phyloP scores from a whole-genome alignment of 2,329 filamentous ascomycete genomes.

The Xylaria polymorpha region DNA sequence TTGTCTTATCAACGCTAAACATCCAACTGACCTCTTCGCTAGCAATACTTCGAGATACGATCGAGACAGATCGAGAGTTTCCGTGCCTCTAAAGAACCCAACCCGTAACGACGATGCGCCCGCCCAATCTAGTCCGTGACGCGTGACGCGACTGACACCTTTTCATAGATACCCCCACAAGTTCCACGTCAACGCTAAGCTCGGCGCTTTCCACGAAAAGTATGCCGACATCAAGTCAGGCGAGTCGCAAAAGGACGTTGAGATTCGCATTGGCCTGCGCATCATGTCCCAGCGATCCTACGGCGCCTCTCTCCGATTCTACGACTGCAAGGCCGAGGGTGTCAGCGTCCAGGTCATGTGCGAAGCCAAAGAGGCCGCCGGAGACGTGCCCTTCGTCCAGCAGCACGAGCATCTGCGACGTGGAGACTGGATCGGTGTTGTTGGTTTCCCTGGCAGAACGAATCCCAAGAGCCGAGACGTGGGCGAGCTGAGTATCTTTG shows the following conservation, averaged over 20 bases:
- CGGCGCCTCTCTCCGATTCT: slow-evolving; percentile 89
- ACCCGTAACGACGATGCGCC: slow-evolving; percentile 57
- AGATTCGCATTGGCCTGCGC: slow-evolving; percentile 82
- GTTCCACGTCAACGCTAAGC: slow-evolving; percentile 87
- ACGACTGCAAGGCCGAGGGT: slow-evolving; percentile 73
- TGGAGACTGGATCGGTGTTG: slow-evolving; percentile 91
- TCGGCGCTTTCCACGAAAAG: slow-evolving; percentile 81
- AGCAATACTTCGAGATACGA: slow-evolving; percentile 92
- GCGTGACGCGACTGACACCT: slow-evolving; percentile 10
- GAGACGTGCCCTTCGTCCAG: slow-evolving; percentile 75
- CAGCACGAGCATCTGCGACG: slow-evolving; percentile 91
- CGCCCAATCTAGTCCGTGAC: not conserved
- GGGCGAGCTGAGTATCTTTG: slow-evolving; percentile 94
- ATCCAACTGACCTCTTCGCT: not conserved
- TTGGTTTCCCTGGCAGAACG: slow-evolving; percentile 86
- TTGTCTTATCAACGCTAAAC: not conserved
- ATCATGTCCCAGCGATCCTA: slow-evolving; percentile 89
- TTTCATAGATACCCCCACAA: slow-evolving; percentile 81
- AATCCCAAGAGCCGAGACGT: slow-evolving; percentile 90
- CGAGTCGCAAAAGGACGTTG: slow-evolving; percentile 79
- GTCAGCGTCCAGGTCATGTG: slow-evolving; percentile 90
- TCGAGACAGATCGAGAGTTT: slow-evolving; percentile 82
- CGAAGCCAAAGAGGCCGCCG: slow-evolving; percentile 82
- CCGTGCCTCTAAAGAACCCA: slow-evolving; percentile 77
- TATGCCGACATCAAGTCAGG: slow-evolving; percentile 88